A percentile compares a stretch with the other conserved stretches of the same genome.
phyloP scores from a whole-genome alignment of 805 yeast species.

The Saccharomycopsis sp. region DNA sequence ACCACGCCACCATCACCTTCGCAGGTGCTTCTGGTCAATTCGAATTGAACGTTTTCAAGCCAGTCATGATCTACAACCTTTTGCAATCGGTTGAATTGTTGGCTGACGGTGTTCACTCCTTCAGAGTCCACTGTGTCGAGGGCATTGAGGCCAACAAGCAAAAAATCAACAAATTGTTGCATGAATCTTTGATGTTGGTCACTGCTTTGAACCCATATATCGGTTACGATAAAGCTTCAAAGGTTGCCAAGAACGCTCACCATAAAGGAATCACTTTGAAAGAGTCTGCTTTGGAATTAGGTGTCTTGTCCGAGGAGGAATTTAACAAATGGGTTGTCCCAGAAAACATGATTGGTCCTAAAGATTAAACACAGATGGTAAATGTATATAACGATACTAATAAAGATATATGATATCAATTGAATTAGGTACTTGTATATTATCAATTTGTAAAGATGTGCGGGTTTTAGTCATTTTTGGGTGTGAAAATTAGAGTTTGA shows the following conservation, averaged over 20 bases:
- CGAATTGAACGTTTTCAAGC: slow-evolving; percentile 97
- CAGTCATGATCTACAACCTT: slow-evolving; percentile 87
- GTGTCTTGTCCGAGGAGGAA: slow-evolving; percentile 75
- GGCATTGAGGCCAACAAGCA: slow-evolving; percentile 87
- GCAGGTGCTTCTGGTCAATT: slow-evolving; percentile 99
- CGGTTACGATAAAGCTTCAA: slow-evolving; percentile 95
- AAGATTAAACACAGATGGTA: slow-evolving; percentile 30
- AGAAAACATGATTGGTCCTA: slow-evolving; percentile 97
- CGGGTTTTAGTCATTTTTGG: no score
- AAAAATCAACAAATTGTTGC: slow-evolving; percentile 79
- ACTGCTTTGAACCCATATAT: slow-evolving; percentile 98
- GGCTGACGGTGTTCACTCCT: slow-evolving; percentile 84
- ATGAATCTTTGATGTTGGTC: slow-evolving; percentile 95
- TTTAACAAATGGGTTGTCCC: slow-evolving; percentile 97
- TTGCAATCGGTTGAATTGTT: slow-evolving; percentile 80
- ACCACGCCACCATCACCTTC: slow-evolving; percentile 88
- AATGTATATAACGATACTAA: no score
- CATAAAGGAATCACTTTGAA: slow-evolving; percentile 94
- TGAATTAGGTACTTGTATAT: no score
- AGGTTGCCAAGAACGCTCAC: slow-evolving; percentile 98
- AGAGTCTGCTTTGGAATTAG: slow-evolving; percentile 88
- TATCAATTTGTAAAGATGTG: no score
- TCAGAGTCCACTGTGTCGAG: slow-evolving; percentile 91
- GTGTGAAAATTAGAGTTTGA: no score
- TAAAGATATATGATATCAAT: no score